Percentiles rank a stretch among this genome's conserved stretches.
phyloP scores from a whole-genome alignment of 352 stramenopile genomes.

The Aphanomyces euteiches region DNA sequence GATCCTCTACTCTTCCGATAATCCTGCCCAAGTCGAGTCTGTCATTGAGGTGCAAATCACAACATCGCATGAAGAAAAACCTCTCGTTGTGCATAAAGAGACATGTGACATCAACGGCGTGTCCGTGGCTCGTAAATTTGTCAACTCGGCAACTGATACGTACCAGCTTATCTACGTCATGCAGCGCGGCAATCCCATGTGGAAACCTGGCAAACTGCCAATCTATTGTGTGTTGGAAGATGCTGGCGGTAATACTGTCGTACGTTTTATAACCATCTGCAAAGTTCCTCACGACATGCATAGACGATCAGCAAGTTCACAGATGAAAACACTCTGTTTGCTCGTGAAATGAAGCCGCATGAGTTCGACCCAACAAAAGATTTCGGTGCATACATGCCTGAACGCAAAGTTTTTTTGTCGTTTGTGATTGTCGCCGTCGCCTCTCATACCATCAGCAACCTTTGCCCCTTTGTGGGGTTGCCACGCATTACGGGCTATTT shows the following conservation, averaged over 20 bases:
- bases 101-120: constrained; percentile 59
- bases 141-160: constrained; percentile 41
- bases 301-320: constrained; percentile 53
- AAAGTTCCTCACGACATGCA: not conserved
- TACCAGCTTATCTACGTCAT: constrained; percentile 63
- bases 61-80: constrained; percentile 42
- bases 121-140: constrained; percentile 49
- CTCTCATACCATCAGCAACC: constrained; percentile 56
- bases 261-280: not conserved
- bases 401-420: constrained; percentile 46
- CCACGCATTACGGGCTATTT: constrained; percentile 67
- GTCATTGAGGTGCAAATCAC: constrained; percentile 62
- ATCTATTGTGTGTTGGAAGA: constrained; percentile 53
- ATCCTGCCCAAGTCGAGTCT: constrained; percentile 54
- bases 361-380: constrained; percentile 50
- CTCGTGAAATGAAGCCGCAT: constrained; percentile 56
- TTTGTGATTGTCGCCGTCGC: constrained; percentile 61
- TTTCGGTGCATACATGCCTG: constrained; percentile 42
- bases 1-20: constrained; percentile 57
- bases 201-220: constrained; percentile 55
- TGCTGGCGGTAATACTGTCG: constrained; percentile 45
- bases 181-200: constrained; percentile 46
- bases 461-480: constrained; percentile 54
- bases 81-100: constrained; percentile 40
- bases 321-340: constrained; percentile 60